These are phyloP conservation scores for Tolypocladium nubicola DNA, from an alignment of 2,329 filamentous ascomycete genomes.

Conservation along the genomic window DNA sequence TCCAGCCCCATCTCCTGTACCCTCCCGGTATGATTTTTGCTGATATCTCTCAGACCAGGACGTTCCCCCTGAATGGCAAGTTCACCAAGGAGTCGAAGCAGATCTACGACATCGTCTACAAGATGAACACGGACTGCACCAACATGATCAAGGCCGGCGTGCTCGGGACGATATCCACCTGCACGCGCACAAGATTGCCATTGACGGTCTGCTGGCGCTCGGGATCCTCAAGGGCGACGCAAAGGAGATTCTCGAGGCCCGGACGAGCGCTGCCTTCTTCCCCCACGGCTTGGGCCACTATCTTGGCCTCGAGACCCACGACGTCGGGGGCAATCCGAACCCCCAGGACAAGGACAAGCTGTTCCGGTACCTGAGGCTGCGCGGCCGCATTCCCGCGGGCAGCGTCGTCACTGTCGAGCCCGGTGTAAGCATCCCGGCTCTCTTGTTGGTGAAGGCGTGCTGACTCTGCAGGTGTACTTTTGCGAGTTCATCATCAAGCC, in stretches of 20 bases:
- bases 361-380: conserved; percentile 78
- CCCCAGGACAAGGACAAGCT: conserved; percentile 70
- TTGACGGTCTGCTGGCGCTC: conserved; percentile 64
- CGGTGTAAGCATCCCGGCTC: conserved; percentile 45
- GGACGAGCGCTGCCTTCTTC: conserved; percentile 84
- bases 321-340: conserved; percentile 69
- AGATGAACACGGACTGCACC: conserved; percentile 78
- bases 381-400: conserved; percentile 63
- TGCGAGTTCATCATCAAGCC: conserved; percentile 81
- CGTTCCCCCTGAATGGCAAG: conserved; percentile 68
- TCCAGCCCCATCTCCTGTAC: neutral
- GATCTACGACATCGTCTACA: conserved; percentile 74
- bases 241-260: conserved; percentile 63
- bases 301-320: conserved; percentile 86
- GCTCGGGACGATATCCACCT: conserved; percentile 69
- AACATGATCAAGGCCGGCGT: conserved; percentile 62
- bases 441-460: neutral
- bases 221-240: conserved; percentile 61
- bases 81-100: conserved; percentile 60
- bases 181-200: conserved; percentile 70
- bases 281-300: conserved; percentile 89
- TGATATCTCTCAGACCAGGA: conserved; percentile 51
- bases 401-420: conserved; percentile 93
- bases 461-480: conserved; percentile 62
- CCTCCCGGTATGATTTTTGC: neutral